Percentiles rank a stretch among this genome's conserved stretches.
phyloP scores from a whole-genome alignment of 768 basidiomycete species.

The Mycena maculata region DNA sequence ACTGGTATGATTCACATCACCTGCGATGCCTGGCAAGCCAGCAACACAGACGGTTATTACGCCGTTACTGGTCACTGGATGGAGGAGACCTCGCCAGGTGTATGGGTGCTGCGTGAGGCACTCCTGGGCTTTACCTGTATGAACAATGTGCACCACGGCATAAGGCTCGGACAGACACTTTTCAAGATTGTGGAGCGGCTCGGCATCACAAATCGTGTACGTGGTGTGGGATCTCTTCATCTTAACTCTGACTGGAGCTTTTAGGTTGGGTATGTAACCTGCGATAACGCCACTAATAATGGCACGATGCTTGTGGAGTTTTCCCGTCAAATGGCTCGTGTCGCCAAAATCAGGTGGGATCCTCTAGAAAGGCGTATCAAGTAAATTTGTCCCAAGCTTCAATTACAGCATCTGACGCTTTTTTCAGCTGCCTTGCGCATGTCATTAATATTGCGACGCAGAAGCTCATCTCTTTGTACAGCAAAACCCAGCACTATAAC shows the following conservation, averaged over 20 bases:
- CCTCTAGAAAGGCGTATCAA: constrained; percentile 11
- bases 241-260: background rate
- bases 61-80: constrained; percentile 55
- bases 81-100: constrained; percentile 39
- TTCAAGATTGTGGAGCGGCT: constrained; percentile 40
- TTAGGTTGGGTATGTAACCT: constrained; percentile 20
- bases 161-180: constrained; percentile 16
- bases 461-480: constrained; percentile 22
- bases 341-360: constrained; percentile 5
- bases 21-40: constrained; percentile 56
- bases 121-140: constrained; percentile 32
- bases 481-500: constrained; percentile 19
- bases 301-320: constrained; percentile 20
- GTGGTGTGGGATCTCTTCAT: background rate
- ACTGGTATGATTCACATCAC: constrained; percentile 47
- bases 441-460: constrained; percentile 25
- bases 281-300: constrained; percentile 18
- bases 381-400: background rate
- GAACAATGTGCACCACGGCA: constrained; percentile 23
- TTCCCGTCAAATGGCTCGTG: constrained; percentile 6
- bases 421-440: constrained; percentile 21
- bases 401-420: background rate
- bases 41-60: constrained; percentile 52
- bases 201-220: constrained; percentile 45
- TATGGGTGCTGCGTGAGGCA: constrained; percentile 44